A percentile compares a stretch with the other conserved stretches of the same genome.
Conservation (phyloP, 306 rosid genomes). For the Sesbania bispinosa region DNA sequence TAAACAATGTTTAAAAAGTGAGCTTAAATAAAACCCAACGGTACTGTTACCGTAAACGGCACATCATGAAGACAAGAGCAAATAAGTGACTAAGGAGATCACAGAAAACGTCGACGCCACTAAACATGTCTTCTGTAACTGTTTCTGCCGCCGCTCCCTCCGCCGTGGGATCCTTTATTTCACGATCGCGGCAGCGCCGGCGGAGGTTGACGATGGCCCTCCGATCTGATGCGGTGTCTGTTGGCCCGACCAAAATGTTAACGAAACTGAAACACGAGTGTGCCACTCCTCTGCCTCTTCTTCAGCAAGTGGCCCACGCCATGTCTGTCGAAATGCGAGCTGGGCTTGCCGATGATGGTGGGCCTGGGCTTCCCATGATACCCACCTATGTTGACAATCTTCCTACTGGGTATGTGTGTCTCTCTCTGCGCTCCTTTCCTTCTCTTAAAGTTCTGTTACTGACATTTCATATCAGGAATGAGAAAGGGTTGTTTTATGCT, state of each 20-base stretch:
- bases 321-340: slow-evolving; percentile 71
- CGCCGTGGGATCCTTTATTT: slow-evolving; percentile 40
- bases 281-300: slow-evolving; percentile 68
- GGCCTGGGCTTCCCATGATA: slow-evolving; percentile 77
- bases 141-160: slow-evolving; percentile 35
- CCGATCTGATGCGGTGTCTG: slow-evolving; percentile 53
- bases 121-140: slow-evolving; percentile 43
- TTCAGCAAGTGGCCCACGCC: slow-evolving; percentile 63
- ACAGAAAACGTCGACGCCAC: background rate
- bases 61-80: background rate
- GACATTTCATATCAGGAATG: slow-evolving; percentile 48
- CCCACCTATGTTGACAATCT: slow-evolving; percentile 73
- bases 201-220: slow-evolving; percentile 46
- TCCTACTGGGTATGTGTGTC: slow-evolving; percentile 89
- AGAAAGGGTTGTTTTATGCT: slow-evolving; percentile 85
- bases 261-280: slow-evolving; percentile 57
- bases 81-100: background rate
- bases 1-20: too few species aligned
- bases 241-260: slow-evolving; percentile 35
- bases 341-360: slow-evolving; percentile 63
- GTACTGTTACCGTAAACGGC: background rate
- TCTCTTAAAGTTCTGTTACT: too few species aligned
- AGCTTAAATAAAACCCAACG: background rate
- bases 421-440: too few species aligned
- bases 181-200: slow-evolving; percentile 35